Evolutionary conservation across 768 basidiomycete genomes (phyloP).

Genomic region (Rhodotorula babjevae): DNA sequence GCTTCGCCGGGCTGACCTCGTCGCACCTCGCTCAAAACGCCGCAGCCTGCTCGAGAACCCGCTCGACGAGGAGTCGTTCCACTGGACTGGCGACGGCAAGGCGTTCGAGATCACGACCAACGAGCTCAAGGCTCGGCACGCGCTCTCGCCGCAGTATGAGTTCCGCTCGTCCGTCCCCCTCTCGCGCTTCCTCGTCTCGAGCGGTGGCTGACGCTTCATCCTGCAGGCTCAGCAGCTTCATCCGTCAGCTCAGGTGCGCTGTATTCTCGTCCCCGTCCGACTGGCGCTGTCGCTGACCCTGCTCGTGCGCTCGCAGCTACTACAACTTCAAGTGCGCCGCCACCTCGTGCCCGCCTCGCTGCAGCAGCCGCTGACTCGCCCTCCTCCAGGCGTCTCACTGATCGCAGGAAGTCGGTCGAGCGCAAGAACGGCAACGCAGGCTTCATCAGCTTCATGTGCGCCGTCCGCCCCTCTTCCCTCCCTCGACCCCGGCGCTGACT

Average conservation of each 20-base stretch:
- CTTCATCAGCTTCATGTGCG: constrained; percentile 23
- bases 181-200: no score
- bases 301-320: neutral
- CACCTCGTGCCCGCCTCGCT: neutral
- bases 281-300: neutral
- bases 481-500: neutral
- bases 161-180: constrained; percentile 23
- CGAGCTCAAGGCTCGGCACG: constrained; percentile 11
- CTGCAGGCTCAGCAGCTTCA: constrained; percentile 30
- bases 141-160: constrained; percentile 20
- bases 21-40: neutral
- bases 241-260: constrained; percentile 29
- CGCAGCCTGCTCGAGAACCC: constrained; percentile 31
- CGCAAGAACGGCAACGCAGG: neutral
- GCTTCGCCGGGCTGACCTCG: neutral
- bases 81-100: constrained; percentile 8
- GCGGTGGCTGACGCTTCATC: no score
- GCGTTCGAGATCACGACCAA: constrained; percentile 28
- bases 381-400: constrained; percentile 15
- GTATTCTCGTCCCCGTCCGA: neutral
- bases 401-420: constrained; percentile 21
- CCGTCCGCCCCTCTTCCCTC: neutral
- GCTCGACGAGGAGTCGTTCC: constrained; percentile 7
- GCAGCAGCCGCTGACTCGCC: neutral
- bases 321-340: constrained; percentile 29